phyloP scores from a whole-genome alignment of 371 early-diverging fungal species.

The Smittium mucronatum region DNA sequence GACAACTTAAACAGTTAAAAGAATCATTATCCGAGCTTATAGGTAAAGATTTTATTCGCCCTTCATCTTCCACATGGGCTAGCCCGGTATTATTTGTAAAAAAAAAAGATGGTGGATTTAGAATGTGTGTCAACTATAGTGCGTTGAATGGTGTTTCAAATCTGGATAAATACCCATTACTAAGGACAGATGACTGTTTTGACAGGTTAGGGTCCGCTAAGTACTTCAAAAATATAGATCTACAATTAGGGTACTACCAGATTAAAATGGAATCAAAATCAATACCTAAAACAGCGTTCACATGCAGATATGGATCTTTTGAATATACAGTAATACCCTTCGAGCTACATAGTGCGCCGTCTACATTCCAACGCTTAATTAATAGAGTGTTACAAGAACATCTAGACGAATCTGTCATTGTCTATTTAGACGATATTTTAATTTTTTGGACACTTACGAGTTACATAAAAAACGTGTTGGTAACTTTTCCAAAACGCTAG shows the following conservation, averaged over 20 bases:
- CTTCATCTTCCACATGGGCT: background rate
- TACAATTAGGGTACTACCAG: constrained; percentile 30
- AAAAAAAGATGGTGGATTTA: background rate
- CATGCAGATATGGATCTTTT: constrained; percentile 29
- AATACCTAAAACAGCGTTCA: constrained; percentile 38
- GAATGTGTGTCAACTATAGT: background rate
- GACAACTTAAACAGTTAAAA: constrained; percentile 12
- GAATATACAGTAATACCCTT: constrained; percentile 40
- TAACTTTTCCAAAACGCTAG: constrained; percentile 25
- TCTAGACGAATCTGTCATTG: constrained; percentile 28
- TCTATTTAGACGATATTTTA: constrained; percentile 45
- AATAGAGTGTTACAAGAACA: constrained; percentile 24
- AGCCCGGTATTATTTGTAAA: background rate
- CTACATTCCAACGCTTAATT: constrained; percentile 35
- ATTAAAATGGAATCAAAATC: constrained; percentile 20
- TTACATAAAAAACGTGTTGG: constrained; percentile 34
- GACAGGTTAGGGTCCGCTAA: constrained; percentile 18
- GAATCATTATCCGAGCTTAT: background rate
- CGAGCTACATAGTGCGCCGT: too few relatives aligned
- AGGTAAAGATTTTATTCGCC: background rate
- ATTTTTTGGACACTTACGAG: constrained; percentile 36
- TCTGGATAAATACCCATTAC: constrained; percentile 22
- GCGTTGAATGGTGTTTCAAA: background rate
- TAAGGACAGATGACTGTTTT: constrained; percentile 34
- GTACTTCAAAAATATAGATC: constrained; percentile 23